Percentiles rank a stretch among this genome's conserved stretches.
These are phyloP conservation scores for Auriscalpium orientale DNA, from an alignment of 768 basidiomycete species.

Conservation along the genomic window DNA sequence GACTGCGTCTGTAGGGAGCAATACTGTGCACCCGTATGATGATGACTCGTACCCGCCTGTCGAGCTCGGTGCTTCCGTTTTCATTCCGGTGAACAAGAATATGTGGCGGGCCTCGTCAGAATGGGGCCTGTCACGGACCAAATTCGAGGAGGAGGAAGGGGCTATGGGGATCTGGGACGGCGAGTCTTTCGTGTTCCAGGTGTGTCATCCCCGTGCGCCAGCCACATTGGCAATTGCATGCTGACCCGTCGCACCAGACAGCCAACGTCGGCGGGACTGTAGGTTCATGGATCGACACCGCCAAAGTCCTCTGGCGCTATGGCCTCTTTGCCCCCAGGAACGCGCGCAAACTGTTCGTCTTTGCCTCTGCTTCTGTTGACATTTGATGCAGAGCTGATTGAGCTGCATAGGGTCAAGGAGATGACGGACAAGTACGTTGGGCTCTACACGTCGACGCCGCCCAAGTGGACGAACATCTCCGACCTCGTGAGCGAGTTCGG, in stretches of 20 bases:
- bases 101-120: slow-evolving; percentile 69
- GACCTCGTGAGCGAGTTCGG: slow-evolving; percentile 11
- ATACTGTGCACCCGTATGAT: slow-evolving; percentile 63
- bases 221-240: not conserved
- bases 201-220: slow-evolving; percentile 25
- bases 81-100: slow-evolving; percentile 69
- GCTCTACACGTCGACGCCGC: slow-evolving; percentile 47
- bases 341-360: slow-evolving; percentile 4
- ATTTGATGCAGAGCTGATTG: not conserved
- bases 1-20: slow-evolving; percentile 50
- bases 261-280: not conserved
- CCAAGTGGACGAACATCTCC: slow-evolving; percentile 54
- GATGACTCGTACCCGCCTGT: slow-evolving; percentile 51
- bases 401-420: slow-evolving; percentile 37
- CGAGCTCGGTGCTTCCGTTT: slow-evolving; percentile 87
- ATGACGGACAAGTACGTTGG: slow-evolving; percentile 43
- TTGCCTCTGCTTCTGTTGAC: not conserved
- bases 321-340: slow-evolving; percentile 6
- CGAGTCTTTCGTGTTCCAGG: slow-evolving; percentile 54
- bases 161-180: slow-evolving; percentile 83
- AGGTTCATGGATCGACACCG: slow-evolving; percentile 3
- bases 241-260: too few species aligned
- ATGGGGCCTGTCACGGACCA: slow-evolving; percentile 57
- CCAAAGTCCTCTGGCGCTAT: slow-evolving; percentile 9
- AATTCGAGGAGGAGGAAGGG: slow-evolving; percentile 39